Conservation (phyloP, 1,139 yeast genomes). For the Nakaseomyces uthaithaninus region DNA sequence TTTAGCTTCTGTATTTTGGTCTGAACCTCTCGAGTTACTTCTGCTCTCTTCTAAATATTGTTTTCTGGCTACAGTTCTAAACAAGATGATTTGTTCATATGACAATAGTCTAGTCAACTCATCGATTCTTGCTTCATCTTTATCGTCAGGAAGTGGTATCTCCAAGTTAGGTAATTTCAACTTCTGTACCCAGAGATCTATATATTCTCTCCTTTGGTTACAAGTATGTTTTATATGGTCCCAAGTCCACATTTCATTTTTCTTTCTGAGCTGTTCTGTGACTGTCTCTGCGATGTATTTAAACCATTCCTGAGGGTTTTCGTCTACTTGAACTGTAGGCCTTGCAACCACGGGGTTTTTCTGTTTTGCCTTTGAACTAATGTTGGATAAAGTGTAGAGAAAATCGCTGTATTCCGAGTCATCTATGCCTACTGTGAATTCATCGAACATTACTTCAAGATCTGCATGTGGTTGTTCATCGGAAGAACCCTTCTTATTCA, state of each 20-base stretch:
- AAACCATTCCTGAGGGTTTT: constrained; percentile 78
- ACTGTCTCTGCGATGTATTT: constrained; percentile 69
- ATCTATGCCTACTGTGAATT: constrained; percentile 77
- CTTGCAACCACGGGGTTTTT: constrained; percentile 39
- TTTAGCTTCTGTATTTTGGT: constrained; percentile 6
- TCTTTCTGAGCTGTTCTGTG: constrained; percentile 70
- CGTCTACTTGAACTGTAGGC: constrained; percentile 52
- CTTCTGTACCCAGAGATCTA: constrained; percentile 60
- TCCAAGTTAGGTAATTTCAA: constrained; percentile 31
- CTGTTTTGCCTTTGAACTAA: constrained; percentile 72
- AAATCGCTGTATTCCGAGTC: constrained; percentile 78
- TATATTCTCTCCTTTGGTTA: constrained; percentile 62
- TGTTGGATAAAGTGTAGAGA: constrained; percentile 71
- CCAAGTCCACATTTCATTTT: constrained; percentile 84
- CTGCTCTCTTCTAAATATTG: constrained; percentile 36
- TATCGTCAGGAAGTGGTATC: constrained; percentile 25
- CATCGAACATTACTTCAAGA: constrained; percentile 74
- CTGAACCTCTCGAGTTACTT: neutral
- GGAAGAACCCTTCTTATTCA: constrained; percentile 72
- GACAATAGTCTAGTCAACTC: constrained; percentile 52
- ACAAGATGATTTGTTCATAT: constrained; percentile 77
- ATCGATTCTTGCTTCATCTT: constrained; percentile 38
- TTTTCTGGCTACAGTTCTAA: constrained; percentile 68
- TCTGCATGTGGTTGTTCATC: constrained; percentile 63
- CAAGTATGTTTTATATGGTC: constrained; percentile 63